These are phyloP conservation scores for Boletus subluridellus DNA, from an alignment of 1,284 basidiomycete species.

Conservation along the genomic window DNA sequence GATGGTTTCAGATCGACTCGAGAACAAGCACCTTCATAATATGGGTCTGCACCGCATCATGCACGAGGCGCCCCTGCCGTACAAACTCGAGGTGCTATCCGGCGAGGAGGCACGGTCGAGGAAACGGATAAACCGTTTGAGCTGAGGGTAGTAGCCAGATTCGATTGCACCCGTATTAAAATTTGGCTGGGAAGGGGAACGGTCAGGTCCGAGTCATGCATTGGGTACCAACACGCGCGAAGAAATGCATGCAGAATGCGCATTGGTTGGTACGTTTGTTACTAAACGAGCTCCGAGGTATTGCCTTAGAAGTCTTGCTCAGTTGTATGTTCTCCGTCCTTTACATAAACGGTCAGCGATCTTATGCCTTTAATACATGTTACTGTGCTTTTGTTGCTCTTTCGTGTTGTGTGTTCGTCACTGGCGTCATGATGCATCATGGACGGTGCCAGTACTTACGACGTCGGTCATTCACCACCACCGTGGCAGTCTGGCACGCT, in stretches of 20 bases:
- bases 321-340: background rate
- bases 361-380: background rate
- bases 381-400: too few relatives aligned
- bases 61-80: slow-evolving; percentile 73
- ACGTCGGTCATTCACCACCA: too few relatives aligned
- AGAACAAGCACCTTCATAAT: slow-evolving; percentile 85
- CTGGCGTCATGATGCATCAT: too few relatives aligned
- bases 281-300: background rate
- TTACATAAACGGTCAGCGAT: background rate
- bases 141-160: slow-evolving; percentile 6
- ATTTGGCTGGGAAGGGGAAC: background rate
- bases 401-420: too few relatives aligned
- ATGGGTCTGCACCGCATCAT: slow-evolving; percentile 78
- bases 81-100: slow-evolving; percentile 46
- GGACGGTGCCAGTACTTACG: too few relatives aligned
- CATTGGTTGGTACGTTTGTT: background rate
- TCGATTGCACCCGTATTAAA: background rate
- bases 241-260: background rate
- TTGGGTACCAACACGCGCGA: background rate
- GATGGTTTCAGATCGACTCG: slow-evolving; percentile 59
- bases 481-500: too few relatives aligned
- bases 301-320: background rate
- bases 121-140: slow-evolving; percentile 23
- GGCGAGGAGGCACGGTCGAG: slow-evolving; percentile 12
- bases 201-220: too few relatives aligned